Conservation (phyloP, 257 asterid genomes). For the Petunia axillaris region DNA sequence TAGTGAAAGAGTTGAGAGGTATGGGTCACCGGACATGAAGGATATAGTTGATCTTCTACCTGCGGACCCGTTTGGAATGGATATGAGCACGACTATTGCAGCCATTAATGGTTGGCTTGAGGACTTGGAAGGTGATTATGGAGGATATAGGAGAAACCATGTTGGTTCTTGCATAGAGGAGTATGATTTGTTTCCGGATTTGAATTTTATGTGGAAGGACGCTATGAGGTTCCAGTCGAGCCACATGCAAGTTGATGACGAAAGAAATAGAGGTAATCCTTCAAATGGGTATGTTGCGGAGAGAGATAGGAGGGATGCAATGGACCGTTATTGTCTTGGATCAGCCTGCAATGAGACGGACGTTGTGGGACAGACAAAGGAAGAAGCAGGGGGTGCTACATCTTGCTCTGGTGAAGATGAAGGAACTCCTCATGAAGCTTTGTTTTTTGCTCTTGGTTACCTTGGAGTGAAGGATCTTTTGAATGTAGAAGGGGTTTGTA, state of each 20-base stretch:
- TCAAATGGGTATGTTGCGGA: constrained; percentile 34
- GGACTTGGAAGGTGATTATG: constrained; percentile 62
- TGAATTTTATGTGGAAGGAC: constrained; percentile 27
- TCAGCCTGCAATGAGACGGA: constrained; percentile 32
- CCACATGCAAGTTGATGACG: too few relatives aligned
- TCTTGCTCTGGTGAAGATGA: constrained; percentile 33
- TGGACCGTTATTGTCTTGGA: constrained; percentile 35
- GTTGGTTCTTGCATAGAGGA: constrained; percentile 41
- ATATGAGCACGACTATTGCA: constrained; percentile 64
- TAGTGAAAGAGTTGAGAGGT: constrained; percentile 45
- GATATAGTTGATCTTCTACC: constrained; percentile 77
- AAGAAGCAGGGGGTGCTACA: constrained; percentile 36
- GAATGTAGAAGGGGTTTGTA: constrained; percentile 68
- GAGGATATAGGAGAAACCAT: constrained; percentile 42
- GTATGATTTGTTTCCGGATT: constrained; percentile 54
- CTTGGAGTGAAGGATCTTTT: constrained; percentile 79
- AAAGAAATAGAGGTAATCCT: not conserved
- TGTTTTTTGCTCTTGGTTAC: constrained; percentile 45
- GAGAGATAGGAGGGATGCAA: constrained; percentile 38
- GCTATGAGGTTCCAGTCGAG: constrained; percentile 46
- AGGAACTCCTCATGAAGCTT: constrained; percentile 68
- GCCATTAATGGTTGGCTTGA: constrained; percentile 83
- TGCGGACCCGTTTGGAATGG: constrained; percentile 94
- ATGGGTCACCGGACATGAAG: constrained; percentile 50
- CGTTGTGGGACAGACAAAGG: constrained; percentile 34